Base-by-base conservation (phyloP, 768 basidiomycete species). In the Mycena capillaripes region DNA sequence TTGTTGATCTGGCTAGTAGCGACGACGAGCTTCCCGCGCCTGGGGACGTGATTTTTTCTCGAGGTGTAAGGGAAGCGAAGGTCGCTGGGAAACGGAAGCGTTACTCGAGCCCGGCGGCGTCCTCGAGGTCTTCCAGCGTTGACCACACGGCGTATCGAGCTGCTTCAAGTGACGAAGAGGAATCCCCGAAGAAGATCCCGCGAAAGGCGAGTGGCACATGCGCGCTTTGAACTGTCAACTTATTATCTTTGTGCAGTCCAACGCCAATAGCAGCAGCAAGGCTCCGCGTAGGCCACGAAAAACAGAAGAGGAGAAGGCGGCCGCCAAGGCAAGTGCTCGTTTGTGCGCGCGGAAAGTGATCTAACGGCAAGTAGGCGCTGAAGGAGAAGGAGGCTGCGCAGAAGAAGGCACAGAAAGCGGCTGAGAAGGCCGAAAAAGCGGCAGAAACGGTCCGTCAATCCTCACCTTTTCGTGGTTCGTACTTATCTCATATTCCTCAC, bases 291-390 rank as follows among this genome's bases (percentile, higher is more conserved):
- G 60, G 21, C 50, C 70, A 1, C 69, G 67, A 11, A 69, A 75
- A 32, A 65, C 74, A 1, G 73, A 58, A 8, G 73, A 68, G 34
- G 69, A 74, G 21, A 71, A 74, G 36, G 73, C 69, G 1, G 69
- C 55, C 1, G 70, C 53, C 1, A 68, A 67, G 69, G 73, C 59
- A 19, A 3, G 66, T 38, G n/a, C 10, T 8, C 0, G 23, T 25
- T 12, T 16, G 19, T 44, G 0, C 2, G 5, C 27, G 19, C 12
- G 2, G 10, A 30, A 32, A 16, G 23, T 36, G 0, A 11, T 0
- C 60, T 53, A 29, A 32, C 21, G 6, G 36, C 11, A 8, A 27
- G 40, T 44, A 72, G 69, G 34, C 44, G 19, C 55, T 34, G 25
- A 75, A 75, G 48, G 38, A 56, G n/a, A 7, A 32, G 50, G 70